A percentile compares a stretch with the other conserved stretches of the same genome.
Evolutionary conservation across 176 grass and related monocot species (phyloP).

Genomic region (Ensete glaucum): DNA sequence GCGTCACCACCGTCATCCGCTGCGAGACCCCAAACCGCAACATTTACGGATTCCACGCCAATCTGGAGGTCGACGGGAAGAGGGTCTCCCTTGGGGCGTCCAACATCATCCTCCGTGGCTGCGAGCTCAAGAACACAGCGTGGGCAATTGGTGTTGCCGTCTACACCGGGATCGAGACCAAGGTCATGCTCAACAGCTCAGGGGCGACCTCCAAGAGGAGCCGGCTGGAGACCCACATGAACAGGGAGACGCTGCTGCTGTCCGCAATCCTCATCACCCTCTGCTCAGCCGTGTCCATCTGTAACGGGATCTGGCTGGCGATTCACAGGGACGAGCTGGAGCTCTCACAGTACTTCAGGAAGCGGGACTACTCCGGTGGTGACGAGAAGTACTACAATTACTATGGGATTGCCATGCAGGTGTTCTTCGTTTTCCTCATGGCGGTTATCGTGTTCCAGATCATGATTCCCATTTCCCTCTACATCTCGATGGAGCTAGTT

Average conservation of each 20-base stretch:
- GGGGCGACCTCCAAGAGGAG: slow-evolving; percentile 63
- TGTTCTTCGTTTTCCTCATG: slow-evolving; percentile 68
- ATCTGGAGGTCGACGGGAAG: neutral
- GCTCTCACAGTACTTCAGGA: slow-evolving; percentile 53
- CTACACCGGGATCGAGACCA: slow-evolving; percentile 74
- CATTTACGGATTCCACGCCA: slow-evolving; percentile 14
- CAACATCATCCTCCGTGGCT: slow-evolving; percentile 82
- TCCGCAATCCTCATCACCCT: slow-evolving; percentile 55
- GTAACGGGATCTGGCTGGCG: slow-evolving; percentile 60
- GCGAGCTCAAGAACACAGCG: slow-evolving; percentile 75
- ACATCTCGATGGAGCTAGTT: slow-evolving; percentile 92
- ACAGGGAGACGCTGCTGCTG: slow-evolving; percentile 57
- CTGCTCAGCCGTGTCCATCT: slow-evolving; percentile 42
- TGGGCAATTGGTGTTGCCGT: slow-evolving; percentile 82
- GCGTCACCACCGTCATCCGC: neutral
- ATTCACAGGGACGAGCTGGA: slow-evolving; percentile 38
- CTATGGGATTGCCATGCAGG: slow-evolving; percentile 61
- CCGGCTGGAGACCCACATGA: slow-evolving; percentile 60
- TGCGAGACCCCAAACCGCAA: slow-evolving; percentile 13
- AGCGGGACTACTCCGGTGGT: slow-evolving; percentile 53
- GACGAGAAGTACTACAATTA: slow-evolving; percentile 52
- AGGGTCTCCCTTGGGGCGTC: slow-evolving; percentile 23
- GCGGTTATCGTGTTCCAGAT: slow-evolving; percentile 78
- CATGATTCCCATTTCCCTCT: slow-evolving; percentile 89
- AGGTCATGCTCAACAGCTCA: slow-evolving; percentile 86